A percentile compares a stretch with the other conserved stretches of the same genome.
These are phyloP conservation scores for Penicillium aurantiogriseum DNA, from an alignment of 2,329 filamentous ascomycete species.

Conservation along the genomic window DNA sequence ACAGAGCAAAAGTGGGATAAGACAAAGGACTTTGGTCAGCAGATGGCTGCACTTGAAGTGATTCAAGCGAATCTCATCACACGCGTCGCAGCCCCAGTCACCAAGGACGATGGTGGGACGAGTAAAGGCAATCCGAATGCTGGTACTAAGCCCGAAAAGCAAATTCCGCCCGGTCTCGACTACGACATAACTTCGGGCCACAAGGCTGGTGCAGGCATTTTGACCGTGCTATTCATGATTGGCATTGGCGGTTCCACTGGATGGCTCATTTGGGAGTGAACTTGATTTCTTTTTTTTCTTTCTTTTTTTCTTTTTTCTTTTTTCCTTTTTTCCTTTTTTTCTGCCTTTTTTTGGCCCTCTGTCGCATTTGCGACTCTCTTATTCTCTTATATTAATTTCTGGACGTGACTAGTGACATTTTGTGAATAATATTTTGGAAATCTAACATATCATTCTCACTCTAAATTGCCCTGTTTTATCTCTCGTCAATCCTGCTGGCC, in stretches of 20 bases:
- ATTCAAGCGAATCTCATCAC: constrained; percentile 37
- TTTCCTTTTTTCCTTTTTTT: background rate
- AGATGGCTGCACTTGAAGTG: constrained; percentile 41
- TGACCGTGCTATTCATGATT: constrained; percentile 41
- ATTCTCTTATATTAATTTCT: background rate
- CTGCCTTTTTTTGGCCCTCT: background rate
- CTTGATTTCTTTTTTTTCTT: background rate
- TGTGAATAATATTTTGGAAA: constrained; percentile 15
- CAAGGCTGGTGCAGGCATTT: constrained; percentile 43
- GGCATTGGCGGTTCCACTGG: constrained; percentile 35
- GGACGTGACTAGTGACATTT: background rate
- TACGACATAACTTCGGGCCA: constrained; percentile 35
- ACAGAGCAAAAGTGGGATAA: constrained; percentile 38
- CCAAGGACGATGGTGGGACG: constrained; percentile 31
- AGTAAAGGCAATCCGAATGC: constrained; percentile 35
- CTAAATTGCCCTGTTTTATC: background rate
- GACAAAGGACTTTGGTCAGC: constrained; percentile 39
- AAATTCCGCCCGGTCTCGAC: constrained; percentile 15
- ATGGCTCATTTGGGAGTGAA: constrained; percentile 39
- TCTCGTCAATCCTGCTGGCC: background rate
- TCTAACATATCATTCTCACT: constrained; percentile 5
- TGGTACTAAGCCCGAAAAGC: constrained; percentile 18
- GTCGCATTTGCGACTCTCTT: background rate
- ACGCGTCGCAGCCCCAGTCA: constrained; percentile 32
- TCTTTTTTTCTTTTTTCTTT: too few relatives aligned